Evolutionary conservation across 176 grass and related monocot species (phyloP), one percentile per base, ranked within the genome.

Genomic region (Metroxylon sagu): DNA sequence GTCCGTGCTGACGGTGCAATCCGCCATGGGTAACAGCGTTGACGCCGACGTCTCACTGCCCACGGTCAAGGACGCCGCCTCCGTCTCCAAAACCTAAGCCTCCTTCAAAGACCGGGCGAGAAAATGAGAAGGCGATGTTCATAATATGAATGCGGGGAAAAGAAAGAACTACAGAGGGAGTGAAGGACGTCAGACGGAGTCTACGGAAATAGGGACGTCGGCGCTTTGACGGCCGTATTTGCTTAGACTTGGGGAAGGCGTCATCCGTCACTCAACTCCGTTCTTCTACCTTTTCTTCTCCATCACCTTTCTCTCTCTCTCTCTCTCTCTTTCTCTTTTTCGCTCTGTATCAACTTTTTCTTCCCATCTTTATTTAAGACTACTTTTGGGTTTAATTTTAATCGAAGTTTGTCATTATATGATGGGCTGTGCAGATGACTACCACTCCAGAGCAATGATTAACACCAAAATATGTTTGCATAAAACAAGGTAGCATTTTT

Each of bases 1-100:
- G 4, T 79, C 76, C 1, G 76, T 71, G 19, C 60, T 79, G 3
- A 79, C 76, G 6, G 76, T 61, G 23, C 75, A 78, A 29, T 78
- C 75, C 25, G 75, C 75, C 59, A 62, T 57, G 50, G 59, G 66
- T 5, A 78, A 71, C 18, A 66, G 75, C 59, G 70, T 26, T 19
- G 23, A 67, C 1, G 67, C 71, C 21, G 48, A 21, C 62, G 62
- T 14, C 62, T 14, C 25, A 4, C 35, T 7, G 35, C 8, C 35
- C 35, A 12, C 35, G 1, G 35, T 43, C 35, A 76, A 60, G 62
- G 73, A 76, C 35, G 64, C 52, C 14, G 53, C 72, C 18, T 76
- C 73, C 18, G 63, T 64, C 19, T 76, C 54, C 55, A 39, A 52
- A 23, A 4, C 23, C 39, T 29, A 26, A 27, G 53, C 50, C 17